These are phyloP conservation scores for Yarrowia osloensis DNA, from an alignment of 805 yeast species.

Conservation along the genomic window DNA sequence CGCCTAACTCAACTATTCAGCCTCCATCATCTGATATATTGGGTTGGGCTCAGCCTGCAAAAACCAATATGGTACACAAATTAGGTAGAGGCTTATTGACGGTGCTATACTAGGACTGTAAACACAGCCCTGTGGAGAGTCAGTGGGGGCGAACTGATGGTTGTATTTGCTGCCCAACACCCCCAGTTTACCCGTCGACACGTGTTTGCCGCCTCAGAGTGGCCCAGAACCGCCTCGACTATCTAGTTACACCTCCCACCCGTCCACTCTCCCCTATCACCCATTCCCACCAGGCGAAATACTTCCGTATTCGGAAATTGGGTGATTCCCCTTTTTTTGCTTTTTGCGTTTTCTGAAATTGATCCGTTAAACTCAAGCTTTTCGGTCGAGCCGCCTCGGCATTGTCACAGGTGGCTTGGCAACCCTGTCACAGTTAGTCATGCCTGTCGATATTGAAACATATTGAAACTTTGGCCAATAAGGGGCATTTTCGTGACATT, in stretches of 20 bases:
- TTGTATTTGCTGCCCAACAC: too few relatives aligned
- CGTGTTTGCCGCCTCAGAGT: not conserved
- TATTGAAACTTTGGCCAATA: slow-evolving; percentile 17
- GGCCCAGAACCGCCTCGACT: too few relatives aligned
- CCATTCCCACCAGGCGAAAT: not conserved
- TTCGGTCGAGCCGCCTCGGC: slow-evolving; percentile 28
- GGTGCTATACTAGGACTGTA: not conserved
- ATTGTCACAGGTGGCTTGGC: slow-evolving; percentile 25
- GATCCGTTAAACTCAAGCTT: slow-evolving; percentile 11
- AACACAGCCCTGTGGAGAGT: not conserved
- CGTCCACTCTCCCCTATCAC: not conserved
- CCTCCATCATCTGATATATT: not conserved
- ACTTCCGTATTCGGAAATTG: slow-evolving; percentile 11
- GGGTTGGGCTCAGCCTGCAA: slow-evolving; percentile 8
- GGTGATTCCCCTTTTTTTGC: not conserved
- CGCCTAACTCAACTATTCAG: not conserved
- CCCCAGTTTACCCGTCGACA: too few relatives aligned
- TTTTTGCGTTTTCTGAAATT: slow-evolving; percentile 32
- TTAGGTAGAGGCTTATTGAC: not conserved
- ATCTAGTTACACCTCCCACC: too few relatives aligned
- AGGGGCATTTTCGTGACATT: not conserved
- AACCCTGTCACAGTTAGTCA: slow-evolving; percentile 23
- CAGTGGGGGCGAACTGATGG: too few relatives aligned
- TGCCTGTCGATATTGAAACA: slow-evolving; percentile 22
- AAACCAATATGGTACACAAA: not conserved